Evolutionary conservation across 164 flowering plant species (phyloP).

Genomic region (Vitis cinerea): DNA sequence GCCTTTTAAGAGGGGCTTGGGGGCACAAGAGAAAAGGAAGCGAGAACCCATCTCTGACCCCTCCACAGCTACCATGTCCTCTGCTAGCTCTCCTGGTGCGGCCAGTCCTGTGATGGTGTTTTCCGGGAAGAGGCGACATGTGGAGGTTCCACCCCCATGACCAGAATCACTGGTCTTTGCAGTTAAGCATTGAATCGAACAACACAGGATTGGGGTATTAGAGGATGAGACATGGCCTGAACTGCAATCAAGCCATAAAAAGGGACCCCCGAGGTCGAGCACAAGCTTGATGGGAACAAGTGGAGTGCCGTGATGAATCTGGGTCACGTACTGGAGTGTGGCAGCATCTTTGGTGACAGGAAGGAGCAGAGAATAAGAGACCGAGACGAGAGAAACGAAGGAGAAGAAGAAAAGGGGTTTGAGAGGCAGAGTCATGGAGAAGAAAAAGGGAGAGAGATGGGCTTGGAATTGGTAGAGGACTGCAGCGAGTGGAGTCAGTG

Average conservation of each 20-base stretch:
- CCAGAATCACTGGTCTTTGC: conserved; percentile 12
- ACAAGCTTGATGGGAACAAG: conserved; percentile 28
- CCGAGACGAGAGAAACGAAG: conserved; percentile 6
- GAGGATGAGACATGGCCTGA: conserved; percentile 7
- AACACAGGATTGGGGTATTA: conserved; percentile 13
- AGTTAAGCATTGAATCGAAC: conserved; percentile 33
- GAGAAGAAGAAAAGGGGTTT: conserved; percentile 7
- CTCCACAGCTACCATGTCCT: conserved; percentile 21
- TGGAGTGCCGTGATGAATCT: conserved; percentile 24
- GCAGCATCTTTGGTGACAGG: conserved; percentile 34
- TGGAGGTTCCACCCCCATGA: background rate
- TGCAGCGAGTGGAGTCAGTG: background rate
- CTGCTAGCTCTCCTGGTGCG: conserved; percentile 26
- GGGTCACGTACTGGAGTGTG: conserved; percentile 37
- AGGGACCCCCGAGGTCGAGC: conserved; percentile 39
- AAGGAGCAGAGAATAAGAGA: conserved; percentile 17
- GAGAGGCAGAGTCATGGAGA: conserved; percentile 19
- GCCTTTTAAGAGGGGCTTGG: conserved; percentile 25
- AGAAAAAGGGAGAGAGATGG: background rate
- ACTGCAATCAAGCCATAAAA: conserved; percentile 28
- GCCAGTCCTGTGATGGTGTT: conserved; percentile 23
- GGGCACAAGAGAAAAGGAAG: conserved; percentile 32
- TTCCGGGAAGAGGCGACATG: conserved; percentile 19
- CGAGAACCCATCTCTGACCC: conserved; percentile 4
- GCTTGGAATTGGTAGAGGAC: background rate